Evolutionary conservation across 352 stramenopile genomes (phyloP), one percentile per base, ranked within the genome.

Genomic region (Pythium dissimile): DNA sequence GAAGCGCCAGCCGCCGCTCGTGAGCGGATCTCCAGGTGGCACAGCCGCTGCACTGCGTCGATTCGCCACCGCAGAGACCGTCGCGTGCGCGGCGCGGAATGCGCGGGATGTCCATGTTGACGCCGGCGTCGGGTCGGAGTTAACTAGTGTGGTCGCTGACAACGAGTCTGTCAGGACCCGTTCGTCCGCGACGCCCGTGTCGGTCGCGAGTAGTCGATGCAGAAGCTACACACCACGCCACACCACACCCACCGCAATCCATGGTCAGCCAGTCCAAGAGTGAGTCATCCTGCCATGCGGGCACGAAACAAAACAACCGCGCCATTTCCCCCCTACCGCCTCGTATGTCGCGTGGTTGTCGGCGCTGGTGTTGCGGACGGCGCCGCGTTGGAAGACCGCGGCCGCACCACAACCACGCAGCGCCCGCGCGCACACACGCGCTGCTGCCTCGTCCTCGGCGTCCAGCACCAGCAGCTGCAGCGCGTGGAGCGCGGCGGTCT

Each of bases 1-100:
- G 48, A 88, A 89, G 0, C 54, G 58, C 84, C 84, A 94, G 7
- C 84, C 84, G 26, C 39, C 13, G 3, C 39, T 44, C 18, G 54
- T 55, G 2, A 58, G 42, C 3, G 37, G 27, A 15, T 62, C 45
- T 32, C 18, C 34, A 0, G 46, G 26, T 28, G 18, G 35, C 1
- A 18, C 20, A 20, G 2, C 26, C 6, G 39, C 31, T 3, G 47
- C 32, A 15, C 16, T 16, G 16, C 43, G 37, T n/a, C 46, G 7
- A 1, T 42, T n/a, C 15, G 32, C 34, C 16, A 32, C 12, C 21
- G 31, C 42, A 12, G 41, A 38, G 5, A 48, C 31, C 10, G 54
- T 48, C 15, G 54, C 51, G 9, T 39, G 27, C 11, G 48, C 48
- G 11, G 34, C 34, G 15, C 18, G 34, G 10, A 55, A 32, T 9